Percentiles rank a stretch among this genome's conserved stretches.
phyloP scores from a whole-genome alignment of 306 rosid species.

The Medicago ruthenica region DNA sequence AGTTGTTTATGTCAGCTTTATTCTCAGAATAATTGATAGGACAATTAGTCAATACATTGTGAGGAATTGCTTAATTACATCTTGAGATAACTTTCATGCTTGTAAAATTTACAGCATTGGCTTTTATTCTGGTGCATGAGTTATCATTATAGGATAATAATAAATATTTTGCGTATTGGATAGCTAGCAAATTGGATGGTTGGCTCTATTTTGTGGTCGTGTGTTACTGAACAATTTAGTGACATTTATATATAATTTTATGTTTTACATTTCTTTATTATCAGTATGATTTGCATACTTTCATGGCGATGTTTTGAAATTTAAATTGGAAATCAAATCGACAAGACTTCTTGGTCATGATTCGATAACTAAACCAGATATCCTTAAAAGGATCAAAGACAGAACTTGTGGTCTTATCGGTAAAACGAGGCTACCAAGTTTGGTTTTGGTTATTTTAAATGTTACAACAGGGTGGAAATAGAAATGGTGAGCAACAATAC shows the following conservation, averaged over 20 bases:
- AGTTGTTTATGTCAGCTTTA: slow-evolving; percentile 66
- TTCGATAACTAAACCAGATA: neutral
- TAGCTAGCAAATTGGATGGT: slow-evolving; percentile 25
- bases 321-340: neutral
- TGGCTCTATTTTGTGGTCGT: slow-evolving; percentile 27
- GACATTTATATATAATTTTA: slow-evolving; percentile 11
- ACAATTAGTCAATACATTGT: slow-evolving; percentile 36
- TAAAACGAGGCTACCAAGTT: neutral
- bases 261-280: slow-evolving; percentile 7
- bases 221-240: slow-evolving; percentile 24
- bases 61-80: slow-evolving; percentile 23
- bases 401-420: neutral
- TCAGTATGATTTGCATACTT: neutral
- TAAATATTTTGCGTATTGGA: neutral
- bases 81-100: neutral
- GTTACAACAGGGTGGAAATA: neutral
- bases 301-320: slow-evolving; percentile 4
- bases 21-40: slow-evolving; percentile 34
- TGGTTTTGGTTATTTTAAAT: slow-evolving; percentile 1
- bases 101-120: slow-evolving; percentile 12
- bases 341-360: neutral
- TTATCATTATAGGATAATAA: neutral
- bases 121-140: slow-evolving; percentile 43
- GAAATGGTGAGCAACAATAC: no score
- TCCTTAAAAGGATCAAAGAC: neutral